phyloP scores from a whole-genome alignment of 1,284 basidiomycete species.

The Gastroboletus turbinatus region DNA sequence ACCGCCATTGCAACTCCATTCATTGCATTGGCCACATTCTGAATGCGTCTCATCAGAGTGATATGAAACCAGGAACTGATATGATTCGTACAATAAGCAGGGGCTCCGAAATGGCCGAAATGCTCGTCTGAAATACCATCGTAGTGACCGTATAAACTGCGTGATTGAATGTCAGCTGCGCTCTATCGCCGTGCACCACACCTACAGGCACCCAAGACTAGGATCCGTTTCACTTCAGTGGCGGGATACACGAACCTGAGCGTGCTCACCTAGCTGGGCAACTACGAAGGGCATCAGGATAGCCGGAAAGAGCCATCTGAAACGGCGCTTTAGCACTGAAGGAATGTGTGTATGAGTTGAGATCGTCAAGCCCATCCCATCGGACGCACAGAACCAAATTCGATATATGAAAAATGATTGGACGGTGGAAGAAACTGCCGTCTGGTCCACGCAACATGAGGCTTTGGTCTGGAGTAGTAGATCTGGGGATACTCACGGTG shows the following conservation, averaged over 20 bases:
- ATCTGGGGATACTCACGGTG: slow-evolving; percentile 16
- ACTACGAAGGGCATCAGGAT: slow-evolving; percentile 22
- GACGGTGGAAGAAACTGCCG: slow-evolving; percentile 22
- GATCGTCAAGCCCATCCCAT: background rate
- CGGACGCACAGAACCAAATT: slow-evolving; percentile 24
- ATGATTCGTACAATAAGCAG: slow-evolving; percentile 21
- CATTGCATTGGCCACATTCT: slow-evolving; percentile 18
- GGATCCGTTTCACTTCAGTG: slow-evolving; percentile 6
- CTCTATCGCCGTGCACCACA: background rate
- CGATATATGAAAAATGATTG: slow-evolving; percentile 30
- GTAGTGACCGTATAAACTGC: slow-evolving; percentile 20
- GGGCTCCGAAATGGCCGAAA: slow-evolving; percentile 18
- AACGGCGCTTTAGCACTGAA: slow-evolving; percentile 15
- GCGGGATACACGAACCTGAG: background rate
- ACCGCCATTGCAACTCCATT: slow-evolving; percentile 18
- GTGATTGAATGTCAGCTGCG: slow-evolving; percentile 6
- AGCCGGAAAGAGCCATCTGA: slow-evolving; percentile 20
- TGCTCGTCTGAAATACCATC: slow-evolving; percentile 19
- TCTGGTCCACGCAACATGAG: slow-evolving; percentile 19
- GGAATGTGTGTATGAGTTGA: background rate
- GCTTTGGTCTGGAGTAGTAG: background rate
- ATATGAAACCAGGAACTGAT: background rate
- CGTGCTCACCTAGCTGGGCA: slow-evolving; percentile 19
- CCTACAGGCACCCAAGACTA: slow-evolving; percentile 22
- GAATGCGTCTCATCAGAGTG: slow-evolving; percentile 8